A percentile compares a stretch with the other conserved stretches of the same genome.
Conservation (phyloP, 306 rosid genomes). For the Lablab purpureus region DNA sequence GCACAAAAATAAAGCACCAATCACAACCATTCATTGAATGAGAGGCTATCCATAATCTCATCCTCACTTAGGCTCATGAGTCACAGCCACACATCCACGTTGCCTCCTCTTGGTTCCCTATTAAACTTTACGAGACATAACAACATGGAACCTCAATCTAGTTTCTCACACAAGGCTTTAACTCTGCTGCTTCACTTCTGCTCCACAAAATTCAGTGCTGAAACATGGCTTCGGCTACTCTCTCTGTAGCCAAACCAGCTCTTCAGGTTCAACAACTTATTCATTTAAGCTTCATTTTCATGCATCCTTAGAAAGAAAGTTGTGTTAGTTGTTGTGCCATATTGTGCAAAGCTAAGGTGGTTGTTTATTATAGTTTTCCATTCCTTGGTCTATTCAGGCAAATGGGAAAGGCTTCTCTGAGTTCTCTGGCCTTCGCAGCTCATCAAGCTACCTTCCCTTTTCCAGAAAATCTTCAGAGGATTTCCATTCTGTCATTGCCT, state of each 20-base stretch:
- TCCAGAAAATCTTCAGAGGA: conserved; percentile 77
- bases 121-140: conserved; percentile 46
- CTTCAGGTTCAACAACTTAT: conserved; percentile 63
- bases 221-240: conserved; percentile 93
- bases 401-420: conserved; percentile 82
- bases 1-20: conserved; percentile 47
- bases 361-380: neutral
- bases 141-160: conserved; percentile 35
- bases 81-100: conserved; percentile 62
- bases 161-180: conserved; percentile 15
- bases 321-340: conserved; percentile 1
- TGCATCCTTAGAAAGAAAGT: neutral
- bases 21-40: conserved; percentile 68
- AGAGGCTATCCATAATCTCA: conserved; percentile 86
- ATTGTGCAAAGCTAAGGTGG: neutral
- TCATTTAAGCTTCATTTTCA: neutral
- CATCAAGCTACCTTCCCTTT: conserved; percentile 67
- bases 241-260: conserved; percentile 91
- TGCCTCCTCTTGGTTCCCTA: conserved; percentile 35
- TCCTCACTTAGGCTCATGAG: conserved; percentile 62
- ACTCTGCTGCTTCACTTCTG: conserved; percentile 34
- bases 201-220: conserved; percentile 23
- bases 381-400: conserved; percentile 52
- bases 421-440: conserved; percentile 81
- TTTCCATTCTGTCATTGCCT: conserved; percentile 70